Conservation (phyloP, 257 asterid species). For the Solanum okadae region DNA sequence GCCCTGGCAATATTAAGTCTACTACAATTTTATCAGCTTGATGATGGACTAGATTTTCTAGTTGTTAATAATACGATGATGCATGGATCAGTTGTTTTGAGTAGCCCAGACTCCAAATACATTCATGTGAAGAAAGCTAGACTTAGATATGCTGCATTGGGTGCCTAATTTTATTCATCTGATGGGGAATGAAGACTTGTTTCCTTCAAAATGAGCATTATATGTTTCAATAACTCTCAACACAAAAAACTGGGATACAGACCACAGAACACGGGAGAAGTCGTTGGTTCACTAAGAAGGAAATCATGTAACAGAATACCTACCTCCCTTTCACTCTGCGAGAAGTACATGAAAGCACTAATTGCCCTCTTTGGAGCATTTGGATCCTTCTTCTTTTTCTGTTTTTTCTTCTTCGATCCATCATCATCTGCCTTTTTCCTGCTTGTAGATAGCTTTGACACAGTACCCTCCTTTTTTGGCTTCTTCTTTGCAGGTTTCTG, state of each 20-base stretch:
- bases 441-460: conserved; percentile 31
- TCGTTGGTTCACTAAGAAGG: neutral
- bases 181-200: neutral
- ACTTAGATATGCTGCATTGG: too few species aligned
- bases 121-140: too few species aligned
- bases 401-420: conserved; percentile 66
- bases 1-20: too few species aligned
- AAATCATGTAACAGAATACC: neutral
- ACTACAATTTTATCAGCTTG: too few species aligned
- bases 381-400: conserved; percentile 86
- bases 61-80: too few species aligned
- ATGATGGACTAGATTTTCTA: too few species aligned
- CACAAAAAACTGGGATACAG: neutral
- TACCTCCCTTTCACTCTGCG: conserved; percentile 84
- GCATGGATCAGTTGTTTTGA: too few species aligned
- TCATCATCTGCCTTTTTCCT: conserved; percentile 64
- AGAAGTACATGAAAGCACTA: conserved; percentile 86
- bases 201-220: neutral
- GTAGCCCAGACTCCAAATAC: too few species aligned
- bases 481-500: conserved; percentile 59
- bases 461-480: conserved; percentile 36
- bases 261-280: neutral
- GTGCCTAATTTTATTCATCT: neutral
- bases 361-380: conserved; percentile 93
- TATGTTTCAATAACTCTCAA: neutral